These are phyloP conservation scores for Penicillium sclerotiorum DNA, from an alignment of 2,329 filamentous ascomycete genomes.

Conservation along the genomic window DNA sequence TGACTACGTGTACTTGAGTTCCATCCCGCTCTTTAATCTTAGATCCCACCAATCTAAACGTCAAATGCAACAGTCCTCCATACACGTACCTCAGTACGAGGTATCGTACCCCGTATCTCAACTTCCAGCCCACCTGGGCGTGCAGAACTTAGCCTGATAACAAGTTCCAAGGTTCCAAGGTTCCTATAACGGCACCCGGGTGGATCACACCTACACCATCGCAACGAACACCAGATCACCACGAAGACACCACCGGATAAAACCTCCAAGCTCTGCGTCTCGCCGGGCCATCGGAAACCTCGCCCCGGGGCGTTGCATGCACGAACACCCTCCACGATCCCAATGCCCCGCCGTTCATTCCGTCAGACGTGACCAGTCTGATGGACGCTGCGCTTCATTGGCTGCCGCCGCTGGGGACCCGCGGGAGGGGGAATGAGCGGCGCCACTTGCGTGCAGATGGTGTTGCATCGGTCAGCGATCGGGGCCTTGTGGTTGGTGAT, in stretches of 20 bases:
- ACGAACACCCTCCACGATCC: conserved; percentile 12
- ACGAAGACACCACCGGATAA: background rate
- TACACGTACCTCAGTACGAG: too few species aligned
- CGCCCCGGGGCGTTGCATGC: conserved; percentile 7
- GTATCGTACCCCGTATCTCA: too few species aligned
- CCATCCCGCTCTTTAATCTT: too few species aligned
- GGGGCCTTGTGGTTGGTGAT: conserved; percentile 16
- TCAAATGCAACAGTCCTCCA: too few species aligned
- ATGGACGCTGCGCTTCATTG: conserved; percentile 16
- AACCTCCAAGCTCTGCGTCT: background rate
- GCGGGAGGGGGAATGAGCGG: conserved; percentile 9
- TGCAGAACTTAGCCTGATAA: too few species aligned
- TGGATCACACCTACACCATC: too few species aligned
- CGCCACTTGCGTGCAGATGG: conserved; percentile 11
- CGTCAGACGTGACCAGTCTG: conserved; percentile 23
- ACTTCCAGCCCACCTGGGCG: too few species aligned
- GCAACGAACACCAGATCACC: too few species aligned
- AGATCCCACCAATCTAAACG: too few species aligned
- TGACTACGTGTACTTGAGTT: too few species aligned
- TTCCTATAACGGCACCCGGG: too few species aligned
- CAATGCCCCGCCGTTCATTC: conserved; percentile 28
- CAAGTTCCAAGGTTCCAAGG: too few species aligned
- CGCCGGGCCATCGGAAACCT: conserved; percentile 5
- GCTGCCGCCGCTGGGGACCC: background rate
- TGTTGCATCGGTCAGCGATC: conserved; percentile 15